These are phyloP conservation scores for Exophiala mesophila DNA, from an alignment of 2,329 filamentous ascomycete species.

Conservation along the genomic window DNA sequence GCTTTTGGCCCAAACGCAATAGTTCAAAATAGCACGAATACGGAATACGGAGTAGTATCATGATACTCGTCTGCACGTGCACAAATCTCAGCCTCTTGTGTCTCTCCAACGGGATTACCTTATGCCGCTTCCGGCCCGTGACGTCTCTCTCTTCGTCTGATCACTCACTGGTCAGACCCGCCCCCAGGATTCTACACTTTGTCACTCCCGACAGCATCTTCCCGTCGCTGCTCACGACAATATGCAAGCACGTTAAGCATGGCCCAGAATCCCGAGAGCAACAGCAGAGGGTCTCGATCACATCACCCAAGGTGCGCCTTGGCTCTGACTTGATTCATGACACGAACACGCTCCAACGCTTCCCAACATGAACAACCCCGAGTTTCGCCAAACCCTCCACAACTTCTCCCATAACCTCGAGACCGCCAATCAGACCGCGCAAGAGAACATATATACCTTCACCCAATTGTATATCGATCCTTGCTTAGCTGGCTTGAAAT, in stretches of 20 bases:
- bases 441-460: conserved; percentile 83
- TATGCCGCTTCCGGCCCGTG: neutral
- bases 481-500: conserved; percentile 64
- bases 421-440: conserved; percentile 83
- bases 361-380: conserved; percentile 27
- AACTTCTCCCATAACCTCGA: conserved; percentile 88
- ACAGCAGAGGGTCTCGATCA: conserved; percentile 7
- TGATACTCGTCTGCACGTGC: too few species aligned
- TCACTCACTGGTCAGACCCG: neutral
- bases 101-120: neutral
- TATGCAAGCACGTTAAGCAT: conserved; percentile 11
- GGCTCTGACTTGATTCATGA: neutral
- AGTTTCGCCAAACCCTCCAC: conserved; percentile 84
- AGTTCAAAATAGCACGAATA: too few species aligned
- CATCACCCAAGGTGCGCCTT: neutral
- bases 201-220: neutral
- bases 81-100: neutral
- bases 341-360: neutral
- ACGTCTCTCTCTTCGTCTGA: neutral
- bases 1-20: too few species aligned
- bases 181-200: neutral
- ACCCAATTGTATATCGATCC: conserved; percentile 79
- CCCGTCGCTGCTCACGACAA: conserved; percentile 31
- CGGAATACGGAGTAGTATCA: too few species aligned
- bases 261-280: conserved; percentile 13